Conservation (phyloP, 83 land plant species). For the Diphasiastrum complanatum region DNA sequence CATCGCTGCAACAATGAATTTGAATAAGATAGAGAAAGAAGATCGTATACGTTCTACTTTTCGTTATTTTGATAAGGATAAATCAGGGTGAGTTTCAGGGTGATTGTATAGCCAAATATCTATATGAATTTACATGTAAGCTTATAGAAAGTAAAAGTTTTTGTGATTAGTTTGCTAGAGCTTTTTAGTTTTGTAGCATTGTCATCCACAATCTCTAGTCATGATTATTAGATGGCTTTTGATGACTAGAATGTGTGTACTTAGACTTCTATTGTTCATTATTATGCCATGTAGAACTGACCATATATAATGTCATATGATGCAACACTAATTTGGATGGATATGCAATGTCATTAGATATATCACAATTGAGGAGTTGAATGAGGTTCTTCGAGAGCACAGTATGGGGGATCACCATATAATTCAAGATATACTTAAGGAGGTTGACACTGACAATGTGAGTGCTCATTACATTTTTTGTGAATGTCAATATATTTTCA, state of each 20-base stretch:
- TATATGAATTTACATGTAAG: too few relatives aligned
- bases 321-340: not conserved
- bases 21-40: constrained; percentile 5
- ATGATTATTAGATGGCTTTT: not conserved
- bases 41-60: constrained; percentile 9
- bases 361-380: constrained; percentile 3
- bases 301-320: not conserved
- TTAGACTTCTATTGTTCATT: not conserved
- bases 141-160: too few relatives aligned
- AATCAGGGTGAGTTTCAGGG: not conserved
- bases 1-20: constrained; percentile 10
- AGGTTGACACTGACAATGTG: constrained; percentile 13
- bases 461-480: not conserved
- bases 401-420: not conserved
- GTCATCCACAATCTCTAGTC: too few relatives aligned
- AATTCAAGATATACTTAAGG: constrained; percentile 1
- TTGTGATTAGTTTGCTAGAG: too few relatives aligned
- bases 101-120: too few relatives aligned
- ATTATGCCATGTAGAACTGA: not conserved
- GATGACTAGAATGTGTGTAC: not conserved
- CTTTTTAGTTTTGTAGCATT: too few relatives aligned
- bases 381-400: not conserved
- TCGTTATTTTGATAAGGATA: constrained; percentile 12
- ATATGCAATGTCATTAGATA: not conserved
- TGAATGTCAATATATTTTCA: too few relatives aligned